Evolutionary conservation across 208 protist species (phyloP).

Genomic region (Trypanosoma lewisi): DNA sequence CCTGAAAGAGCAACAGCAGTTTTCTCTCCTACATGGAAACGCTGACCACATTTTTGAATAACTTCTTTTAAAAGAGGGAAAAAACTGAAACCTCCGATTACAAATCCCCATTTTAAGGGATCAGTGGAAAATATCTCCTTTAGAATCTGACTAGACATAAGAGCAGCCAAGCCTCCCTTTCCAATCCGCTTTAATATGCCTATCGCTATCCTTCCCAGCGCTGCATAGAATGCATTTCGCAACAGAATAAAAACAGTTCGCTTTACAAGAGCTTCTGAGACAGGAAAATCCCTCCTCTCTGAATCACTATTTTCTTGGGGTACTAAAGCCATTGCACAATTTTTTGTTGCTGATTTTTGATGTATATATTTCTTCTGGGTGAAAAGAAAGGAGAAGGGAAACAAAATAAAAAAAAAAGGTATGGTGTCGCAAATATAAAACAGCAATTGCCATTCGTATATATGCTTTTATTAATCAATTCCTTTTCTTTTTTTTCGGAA

Average conservation of each 20-base stretch:
- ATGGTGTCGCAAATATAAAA: too few relatives aligned
- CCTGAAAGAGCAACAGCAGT: slow-evolving; percentile 46
- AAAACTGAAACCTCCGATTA: slow-evolving; percentile 66
- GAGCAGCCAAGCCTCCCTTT: slow-evolving; percentile 38
- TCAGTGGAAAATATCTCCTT: slow-evolving; percentile 73
- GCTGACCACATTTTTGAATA: slow-evolving; percentile 25
- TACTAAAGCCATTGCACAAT: neutral
- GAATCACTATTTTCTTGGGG: neutral
- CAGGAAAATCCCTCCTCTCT: neutral
- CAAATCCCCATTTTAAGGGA: slow-evolving; percentile 72
- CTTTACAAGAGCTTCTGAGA: neutral
- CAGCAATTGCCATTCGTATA: too few relatives aligned
- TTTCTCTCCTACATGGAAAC: slow-evolving; percentile 41
- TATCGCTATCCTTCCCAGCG: slow-evolving; percentile 52
- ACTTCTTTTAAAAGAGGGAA: slow-evolving; percentile 66
- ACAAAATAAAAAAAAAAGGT: slow-evolving; percentile 28
- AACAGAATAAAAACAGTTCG: slow-evolving; percentile 27
- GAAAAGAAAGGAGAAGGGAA: slow-evolving; percentile 18
- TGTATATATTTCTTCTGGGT: neutral
- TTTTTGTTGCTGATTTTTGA: neutral
- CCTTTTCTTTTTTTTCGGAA: too few relatives aligned
- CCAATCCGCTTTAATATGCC: slow-evolving; percentile 66
- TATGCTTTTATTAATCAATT: too few relatives aligned
- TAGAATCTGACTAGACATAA: slow-evolving; percentile 32
- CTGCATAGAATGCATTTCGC: slow-evolving; percentile 69